These are phyloP conservation scores for Penicillium sp. DNA, from an alignment of 2,329 filamentous ascomycete genomes.

Conservation along the genomic window DNA sequence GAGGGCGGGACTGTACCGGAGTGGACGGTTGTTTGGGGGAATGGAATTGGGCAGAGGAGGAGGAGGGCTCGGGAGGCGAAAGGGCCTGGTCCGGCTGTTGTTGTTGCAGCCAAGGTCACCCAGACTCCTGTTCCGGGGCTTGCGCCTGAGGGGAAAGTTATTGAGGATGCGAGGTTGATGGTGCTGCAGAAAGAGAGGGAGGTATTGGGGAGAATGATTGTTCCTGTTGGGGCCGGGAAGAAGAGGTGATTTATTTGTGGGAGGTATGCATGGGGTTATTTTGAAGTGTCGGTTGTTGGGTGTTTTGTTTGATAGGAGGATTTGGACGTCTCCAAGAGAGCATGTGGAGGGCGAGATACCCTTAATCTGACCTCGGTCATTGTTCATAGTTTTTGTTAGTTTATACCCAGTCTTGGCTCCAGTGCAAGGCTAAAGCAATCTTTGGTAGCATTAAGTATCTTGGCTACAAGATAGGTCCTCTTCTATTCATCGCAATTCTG, in stretches of 20 bases:
- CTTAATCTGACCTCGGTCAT: background rate
- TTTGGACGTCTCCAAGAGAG: background rate
- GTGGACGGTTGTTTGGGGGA: slow-evolving; percentile 69
- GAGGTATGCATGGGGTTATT: background rate
- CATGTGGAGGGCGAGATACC: background rate
- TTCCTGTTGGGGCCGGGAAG: slow-evolving; percentile 27
- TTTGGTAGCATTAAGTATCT: too few species aligned
- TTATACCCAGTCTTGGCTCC: background rate
- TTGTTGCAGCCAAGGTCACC: slow-evolving; percentile 16
- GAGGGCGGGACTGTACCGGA: slow-evolving; percentile 63
- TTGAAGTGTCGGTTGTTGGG: background rate
- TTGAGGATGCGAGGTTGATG: slow-evolving; percentile 64
- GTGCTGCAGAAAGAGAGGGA: slow-evolving; percentile 69
- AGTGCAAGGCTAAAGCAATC: too few species aligned
- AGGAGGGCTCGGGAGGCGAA: slow-evolving; percentile 39
- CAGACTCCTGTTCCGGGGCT: slow-evolving; percentile 17
- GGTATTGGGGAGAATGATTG: slow-evolving; percentile 65
- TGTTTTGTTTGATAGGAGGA: background rate
- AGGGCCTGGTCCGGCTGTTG: slow-evolving; percentile 15
- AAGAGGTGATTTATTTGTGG: slow-evolving; percentile 25
- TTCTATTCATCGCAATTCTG: too few species aligned
- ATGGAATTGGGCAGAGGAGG: slow-evolving; percentile 49
- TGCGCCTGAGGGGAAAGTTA: slow-evolving; percentile 57
- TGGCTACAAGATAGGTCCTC: too few species aligned
- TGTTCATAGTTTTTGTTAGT: background rate